A percentile compares a stretch with the other conserved stretches of the same genome.
Conservation (phyloP, 768 basidiomycete genomes). For the Phaffia tasmanica region DNA sequence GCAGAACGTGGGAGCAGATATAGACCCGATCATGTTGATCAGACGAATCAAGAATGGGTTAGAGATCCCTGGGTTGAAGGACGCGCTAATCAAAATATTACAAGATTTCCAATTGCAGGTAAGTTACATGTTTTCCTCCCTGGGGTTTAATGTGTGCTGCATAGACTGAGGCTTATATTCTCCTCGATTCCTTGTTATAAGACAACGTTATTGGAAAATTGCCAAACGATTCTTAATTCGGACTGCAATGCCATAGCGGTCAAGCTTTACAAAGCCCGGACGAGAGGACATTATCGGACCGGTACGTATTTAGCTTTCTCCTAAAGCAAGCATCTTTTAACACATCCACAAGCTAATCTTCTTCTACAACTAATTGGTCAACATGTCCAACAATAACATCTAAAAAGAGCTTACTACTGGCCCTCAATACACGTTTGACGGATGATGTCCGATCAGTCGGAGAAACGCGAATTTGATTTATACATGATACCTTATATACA, state of each 20-base stretch:
- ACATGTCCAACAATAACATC: too few relatives aligned
- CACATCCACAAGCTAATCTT: too few relatives aligned
- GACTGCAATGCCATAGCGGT: slow-evolving; percentile 65
- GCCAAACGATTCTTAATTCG: slow-evolving; percentile 70
- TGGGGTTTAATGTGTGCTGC: not conserved
- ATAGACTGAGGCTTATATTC: too few relatives aligned
- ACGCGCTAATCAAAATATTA: slow-evolving; percentile 88
- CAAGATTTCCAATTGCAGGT: slow-evolving; percentile 83
- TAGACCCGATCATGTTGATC: slow-evolving; percentile 86
- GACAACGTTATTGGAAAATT: slow-evolving; percentile 67
- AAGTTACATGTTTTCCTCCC: not conserved
- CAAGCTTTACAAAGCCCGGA: slow-evolving; percentile 62
- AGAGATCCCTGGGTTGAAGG: slow-evolving; percentile 89
- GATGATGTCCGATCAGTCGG: too few relatives aligned
- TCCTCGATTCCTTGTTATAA: not conserved
- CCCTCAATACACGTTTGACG: too few relatives aligned
- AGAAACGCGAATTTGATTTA: too few relatives aligned
- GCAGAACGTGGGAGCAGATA: slow-evolving; percentile 92
- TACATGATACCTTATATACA: too few relatives aligned
- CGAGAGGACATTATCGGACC: slow-evolving; percentile 44
- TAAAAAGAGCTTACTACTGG: too few relatives aligned
- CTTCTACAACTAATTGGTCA: too few relatives aligned
- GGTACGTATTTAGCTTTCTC: not conserved
- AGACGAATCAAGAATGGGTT: slow-evolving; percentile 90
- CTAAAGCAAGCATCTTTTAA: not conserved